phyloP scores from a whole-genome alignment of 345 rosid species.

The Citrus sinensis region DNA sequence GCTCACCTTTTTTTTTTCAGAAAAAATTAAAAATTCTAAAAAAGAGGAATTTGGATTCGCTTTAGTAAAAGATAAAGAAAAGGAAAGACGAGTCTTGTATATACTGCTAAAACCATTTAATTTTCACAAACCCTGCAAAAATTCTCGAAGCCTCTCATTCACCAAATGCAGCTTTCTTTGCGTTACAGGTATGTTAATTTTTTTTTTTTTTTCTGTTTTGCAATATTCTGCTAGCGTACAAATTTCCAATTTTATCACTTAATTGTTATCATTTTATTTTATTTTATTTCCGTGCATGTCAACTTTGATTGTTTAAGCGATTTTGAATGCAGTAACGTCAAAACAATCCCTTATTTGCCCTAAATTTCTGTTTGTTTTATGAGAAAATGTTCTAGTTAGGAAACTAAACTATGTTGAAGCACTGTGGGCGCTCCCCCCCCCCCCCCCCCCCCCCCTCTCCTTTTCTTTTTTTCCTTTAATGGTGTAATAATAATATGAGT shows the following conservation, averaged over 20 bases:
- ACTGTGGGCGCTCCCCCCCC: background rate
- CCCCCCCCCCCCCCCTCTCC: too few relatives aligned
- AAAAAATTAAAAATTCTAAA: background rate
- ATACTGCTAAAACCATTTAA: background rate
- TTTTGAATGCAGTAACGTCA: constrained; percentile 1
- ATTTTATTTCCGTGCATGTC: background rate
- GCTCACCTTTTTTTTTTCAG: background rate
- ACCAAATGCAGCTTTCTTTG: constrained; percentile 3
- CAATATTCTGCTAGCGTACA: background rate
- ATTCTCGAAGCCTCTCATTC: background rate
- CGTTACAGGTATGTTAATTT: background rate
- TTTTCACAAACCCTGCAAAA: background rate
- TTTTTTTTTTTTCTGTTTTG: background rate
- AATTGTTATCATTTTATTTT: background rate
- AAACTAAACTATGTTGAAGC: background rate
- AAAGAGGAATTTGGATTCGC: background rate
- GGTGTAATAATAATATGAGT: background rate
- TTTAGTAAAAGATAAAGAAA: background rate
- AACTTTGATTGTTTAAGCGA: background rate
- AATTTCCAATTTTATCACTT: background rate
- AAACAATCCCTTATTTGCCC: background rate
- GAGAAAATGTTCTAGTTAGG: background rate
- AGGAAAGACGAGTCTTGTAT: background rate
- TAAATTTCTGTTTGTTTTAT: background rate
- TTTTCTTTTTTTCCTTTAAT: background rate